A percentile compares a stretch with the other conserved stretches of the same genome.
Conservation (phyloP, 352 stramenopile genomes). For the Blastocystis sp. region DNA sequence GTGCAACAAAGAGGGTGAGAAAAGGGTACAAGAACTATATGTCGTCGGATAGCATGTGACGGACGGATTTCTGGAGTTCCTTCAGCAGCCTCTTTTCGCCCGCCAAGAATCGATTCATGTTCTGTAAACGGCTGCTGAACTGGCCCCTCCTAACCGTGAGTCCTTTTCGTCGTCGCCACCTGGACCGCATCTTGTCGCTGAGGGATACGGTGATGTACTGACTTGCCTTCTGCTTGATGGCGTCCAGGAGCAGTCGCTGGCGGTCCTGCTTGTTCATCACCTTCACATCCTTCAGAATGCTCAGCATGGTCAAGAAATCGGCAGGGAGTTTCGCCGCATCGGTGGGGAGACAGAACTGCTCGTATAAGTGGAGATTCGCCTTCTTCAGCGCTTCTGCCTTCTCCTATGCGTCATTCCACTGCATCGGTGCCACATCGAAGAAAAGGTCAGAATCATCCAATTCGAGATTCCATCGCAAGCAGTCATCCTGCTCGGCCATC, state of each 20-base stretch:
- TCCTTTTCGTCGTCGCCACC: not conserved
- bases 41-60: not conserved
- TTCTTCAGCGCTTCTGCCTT: not conserved
- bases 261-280: not conserved
- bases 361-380: not conserved
- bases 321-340: not conserved
- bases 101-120: not conserved
- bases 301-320: constrained; percentile 7
- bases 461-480: not conserved
- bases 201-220: not conserved
- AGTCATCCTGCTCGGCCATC: constrained; percentile 9
- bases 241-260: not conserved
- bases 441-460: not conserved
- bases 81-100: constrained; percentile 17
- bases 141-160: constrained; percentile 11
- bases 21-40: constrained; percentile 15
- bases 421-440: not conserved
- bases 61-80: constrained; percentile 1
- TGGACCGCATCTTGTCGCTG: constrained; percentile 28
- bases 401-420: not conserved
- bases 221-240: not conserved
- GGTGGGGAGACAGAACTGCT: constrained; percentile 14
- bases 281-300: not conserved
- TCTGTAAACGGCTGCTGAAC: not conserved
- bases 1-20: constrained; percentile 8